A percentile compares a stretch with the other conserved stretches of the same genome.
These are phyloP conservation scores for Hemileccinum impolitum DNA, from an alignment of 768 basidiomycete species.

Conservation along the genomic window DNA sequence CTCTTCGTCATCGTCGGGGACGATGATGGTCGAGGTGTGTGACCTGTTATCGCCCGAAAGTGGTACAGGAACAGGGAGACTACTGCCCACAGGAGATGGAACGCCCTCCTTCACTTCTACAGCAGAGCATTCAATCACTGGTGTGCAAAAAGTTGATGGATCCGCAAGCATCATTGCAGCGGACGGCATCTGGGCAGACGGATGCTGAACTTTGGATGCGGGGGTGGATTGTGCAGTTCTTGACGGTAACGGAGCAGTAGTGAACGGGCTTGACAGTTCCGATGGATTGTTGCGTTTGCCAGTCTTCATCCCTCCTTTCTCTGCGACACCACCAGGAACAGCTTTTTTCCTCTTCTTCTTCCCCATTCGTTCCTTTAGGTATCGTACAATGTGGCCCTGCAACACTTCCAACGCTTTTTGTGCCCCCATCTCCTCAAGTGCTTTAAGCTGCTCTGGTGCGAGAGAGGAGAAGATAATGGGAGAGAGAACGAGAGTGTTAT, in stretches of 20 bases:
- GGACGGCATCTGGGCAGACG: conserved; percentile 1
- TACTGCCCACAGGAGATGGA: conserved; percentile 14
- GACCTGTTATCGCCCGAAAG: conserved; percentile 23
- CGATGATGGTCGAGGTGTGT: conserved; percentile 54
- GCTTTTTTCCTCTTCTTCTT: conserved; percentile 39
- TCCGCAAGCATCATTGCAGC: not conserved
- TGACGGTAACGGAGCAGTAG: conserved; percentile 40
- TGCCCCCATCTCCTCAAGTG: conserved; percentile 77
- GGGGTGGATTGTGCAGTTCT: conserved; percentile 16
- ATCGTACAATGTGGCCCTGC: conserved; percentile 81
- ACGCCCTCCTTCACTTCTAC: conserved; percentile 18
- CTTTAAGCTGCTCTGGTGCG: conserved; percentile 65
- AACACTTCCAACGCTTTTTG: conserved; percentile 77
- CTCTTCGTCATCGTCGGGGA: conserved; percentile 53
- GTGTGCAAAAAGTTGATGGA: conserved; percentile 14
- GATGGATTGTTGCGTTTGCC: conserved; percentile 34
- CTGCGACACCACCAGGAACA: conserved; percentile 30
- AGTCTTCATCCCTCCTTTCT: conserved; percentile 41
- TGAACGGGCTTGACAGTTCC: conserved; percentile 38
- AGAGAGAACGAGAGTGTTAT: conserved; percentile 79
- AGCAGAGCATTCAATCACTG: not conserved
- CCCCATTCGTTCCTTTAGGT: conserved; percentile 68
- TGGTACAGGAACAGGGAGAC: conserved; percentile 33
- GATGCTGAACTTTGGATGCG: not conserved
- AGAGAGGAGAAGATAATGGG: conserved; percentile 82